Base-by-base conservation (phyloP, 2,329 filamentous ascomycete species). In the Talaromyces rugulosus region DNA sequence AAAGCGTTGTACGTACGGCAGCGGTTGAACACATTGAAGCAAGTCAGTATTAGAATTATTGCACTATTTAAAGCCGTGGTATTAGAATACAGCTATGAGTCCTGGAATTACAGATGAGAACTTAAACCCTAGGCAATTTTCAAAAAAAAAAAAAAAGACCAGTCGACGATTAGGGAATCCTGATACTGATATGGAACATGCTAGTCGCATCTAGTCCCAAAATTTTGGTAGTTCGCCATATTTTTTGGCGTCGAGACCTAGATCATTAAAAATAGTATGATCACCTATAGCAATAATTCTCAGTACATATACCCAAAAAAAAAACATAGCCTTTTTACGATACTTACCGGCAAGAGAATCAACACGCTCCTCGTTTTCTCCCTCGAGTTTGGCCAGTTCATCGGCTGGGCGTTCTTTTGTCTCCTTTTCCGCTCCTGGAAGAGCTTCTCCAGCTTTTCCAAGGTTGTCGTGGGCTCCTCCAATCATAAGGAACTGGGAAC, bases 401-500 rank as follows among this genome's bases (percentile, higher is more conserved):
- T 91, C 86, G n/a, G 81, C 77, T 0, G 89, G 87, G 2, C 87
- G 83, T 65, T 87, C 84, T 68, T 88, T 87, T 16, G 80, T 80
- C 5, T 80, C 72, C 65, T 84, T 79, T 68, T 88, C 79, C 6
- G 63, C 65, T n/a, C 68, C 69, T 8, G 66, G 51, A 52, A 76
- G 71, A n/a, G 74, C 70, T 34, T 67, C 70, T 11, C 70, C 73
- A 28, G 71, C 73, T 64, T 74, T 75, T 5, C 72, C 74, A 50
- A 77, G 68, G 3, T 68, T 65, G 30, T 72, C 69, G 27, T 72
- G 68, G 1, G 72, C 70, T 2, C 84, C 83, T 6, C 92, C 92
- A 52, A 96, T 88, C 61, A 96, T 81, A 9, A 96, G 77, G 59
- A 96, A 83, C 71, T 96, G 91, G 0, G 89, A 85, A 66, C 91